Evolutionary conservation across 129 eudicot species (phyloP), one percentile per base, ranked within the genome.

Genomic region (Helichrysum umbraculigerum): DNA sequence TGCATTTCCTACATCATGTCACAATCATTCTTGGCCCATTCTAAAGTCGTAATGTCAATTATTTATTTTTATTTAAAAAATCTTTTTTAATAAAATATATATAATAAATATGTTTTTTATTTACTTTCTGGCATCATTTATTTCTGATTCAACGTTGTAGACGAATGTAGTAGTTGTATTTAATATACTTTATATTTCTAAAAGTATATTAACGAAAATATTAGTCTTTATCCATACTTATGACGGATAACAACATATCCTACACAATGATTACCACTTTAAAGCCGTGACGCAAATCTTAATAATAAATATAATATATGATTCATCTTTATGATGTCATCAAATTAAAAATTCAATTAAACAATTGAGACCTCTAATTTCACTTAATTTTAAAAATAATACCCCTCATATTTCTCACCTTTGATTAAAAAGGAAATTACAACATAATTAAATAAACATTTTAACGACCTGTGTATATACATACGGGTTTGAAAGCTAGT

Each of bases 261-360:
- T 77, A 68, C 70, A 19, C 70, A 68, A 58, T 77, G 25, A 77
- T 68, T 68, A 2, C 81, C 17, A 69, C 62, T 37, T 77, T 77
- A 68, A 68, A 77, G 75, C 69, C 81, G 57, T 69, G 30, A 41
- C 41, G 34, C 35, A 57, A 39, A 77, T n/a, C n/a, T n/a, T n/a
- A n/a, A n/a, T n/a, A n/a, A n/a, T n/a, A n/a, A n/a, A n/a, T n/a
- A n/a, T n/a, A n/a, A n/a, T n/a, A n/a, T n/a, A n/a, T n/a, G n/a
- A n/a, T n/a, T n/a, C n/a, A n/a, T n/a, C n/a, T n/a, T n/a, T n/a
- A n/a, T n/a, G n/a, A n/a, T n/a, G n/a, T n/a, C n/a, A n/a, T n/a
- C n/a, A n/a, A n/a, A n/a, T n/a, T n/a, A n/a, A n/a, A n/a, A n/a
- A n/a, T n/a, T n/a, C n/a, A n/a, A n/a, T n/a, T n/a, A n/a, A n/a